Evolutionary conservation across 1,139 yeast genomes (phyloP), one percentile per base, ranked within the genome.

Genomic region (Suhomyces ambrosiae): DNA sequence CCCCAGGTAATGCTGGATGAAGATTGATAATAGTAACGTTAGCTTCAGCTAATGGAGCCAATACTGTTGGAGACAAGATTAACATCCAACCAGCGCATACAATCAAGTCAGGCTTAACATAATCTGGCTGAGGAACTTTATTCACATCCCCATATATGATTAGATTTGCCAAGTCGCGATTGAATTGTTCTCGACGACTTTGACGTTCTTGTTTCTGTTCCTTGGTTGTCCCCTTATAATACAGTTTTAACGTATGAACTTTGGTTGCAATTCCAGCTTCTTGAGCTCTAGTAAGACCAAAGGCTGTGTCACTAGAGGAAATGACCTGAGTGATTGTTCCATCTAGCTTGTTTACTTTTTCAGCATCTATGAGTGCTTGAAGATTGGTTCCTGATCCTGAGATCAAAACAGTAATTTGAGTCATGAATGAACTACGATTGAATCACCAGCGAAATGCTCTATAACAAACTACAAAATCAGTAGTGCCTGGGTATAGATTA

Each of bases 41-140:
- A 3, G 75, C 79, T 7, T 72, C 60, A 37, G 71, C 79, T 31
- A 90, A 64, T 2, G 92, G 90, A 32, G 70, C 67, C 46, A 92
- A 69, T 45, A 87, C 88, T 12, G 78, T 71, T 2, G 89, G 82
- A 2, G 96, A 85, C 47, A 92, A 71, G 43, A 92, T 92, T 40
- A 92, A 76, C 92, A 92, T 84, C 97, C 98, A 92, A 2, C 98
- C 98, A 7, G 98, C 98, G 65, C 98, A 92, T 6, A 92, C 97
- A 32, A 92, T 81, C 47, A 92, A 71, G 49, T 85, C 86, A 3
- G 98, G 97, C 50, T 69, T 68, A 28, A 60, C 62, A 41, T 76
- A 70, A 44, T 45, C 32, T 44, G 50, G 37, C 3, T 27, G 23
- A 7, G 22, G 23, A 43, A 50, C 24, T 32, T 42, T 75, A 12